Base-by-base conservation (phyloP, 2,329 filamentous ascomycete species). In the Septoria linicola region DNA sequence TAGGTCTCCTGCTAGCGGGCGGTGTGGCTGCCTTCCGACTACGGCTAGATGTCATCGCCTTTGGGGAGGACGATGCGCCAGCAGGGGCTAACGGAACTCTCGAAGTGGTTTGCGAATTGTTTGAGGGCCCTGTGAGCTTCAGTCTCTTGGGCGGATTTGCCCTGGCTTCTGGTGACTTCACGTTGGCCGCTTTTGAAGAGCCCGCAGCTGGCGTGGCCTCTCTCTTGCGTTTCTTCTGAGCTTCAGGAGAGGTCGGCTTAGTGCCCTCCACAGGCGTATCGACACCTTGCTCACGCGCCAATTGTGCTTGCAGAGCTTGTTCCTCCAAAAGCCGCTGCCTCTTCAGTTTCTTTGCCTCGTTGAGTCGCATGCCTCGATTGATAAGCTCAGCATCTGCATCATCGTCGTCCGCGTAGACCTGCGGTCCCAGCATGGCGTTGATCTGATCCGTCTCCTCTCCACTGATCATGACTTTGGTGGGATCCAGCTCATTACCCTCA, bases 281-380 rank as follows among this genome's bases (percentile, higher is more conserved):
- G 16, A 59, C 51, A 13, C 60, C 64, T 51, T 67, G 65, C 52
- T 68, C 66, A 20, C 63, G 57, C 2, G 61, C 63, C 11, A 69
- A 43, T 45, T 68, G 66, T 30, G 63, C 64, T 49, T 67, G 63
- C 7, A 66, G 43, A 32, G 67, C 64, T 54, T 68, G 65, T 52
- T 76, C 68, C 76, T 81, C 65, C 73, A 76, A 58, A 73, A 76
- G 46, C 70, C 73, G 80, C 67, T 88, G 83, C 48, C 82, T 76
- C 70, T 88, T 88, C 8, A 85, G 71, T 65, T 87, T 88, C 70
- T 88, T 89, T 2, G 87, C 83, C 61, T 88, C 85, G 64, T 89
- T 89, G 19, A 89, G 75, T 63, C 87, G 85, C 82, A 89, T 87
- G 7, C 87, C 86, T 44, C 85, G 79, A 67, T 89, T 87, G 64